Evolutionary conservation across 768 basidiomycete species (phyloP), one percentile per base, ranked within the genome.

Genomic region (Lepiota subincarnata): DNA sequence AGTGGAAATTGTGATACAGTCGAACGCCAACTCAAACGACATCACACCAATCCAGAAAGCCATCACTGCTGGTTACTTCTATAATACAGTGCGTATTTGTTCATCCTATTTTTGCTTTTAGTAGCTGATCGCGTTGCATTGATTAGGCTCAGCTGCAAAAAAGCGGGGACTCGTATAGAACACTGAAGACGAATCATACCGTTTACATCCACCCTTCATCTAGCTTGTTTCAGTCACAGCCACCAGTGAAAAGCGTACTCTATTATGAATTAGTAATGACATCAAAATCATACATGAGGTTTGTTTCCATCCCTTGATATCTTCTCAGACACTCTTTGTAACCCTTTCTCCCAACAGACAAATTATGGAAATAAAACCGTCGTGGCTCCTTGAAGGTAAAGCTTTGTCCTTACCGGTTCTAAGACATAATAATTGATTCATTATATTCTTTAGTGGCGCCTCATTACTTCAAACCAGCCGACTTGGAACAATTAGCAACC

Each of bases 201-300:
- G 94, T 98, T 40, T 92, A 95, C 66, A 90, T 98, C 55, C 97
- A 99, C 63, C 97, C 97, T 0, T 95, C 92, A 0, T 96, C 94
- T 4, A 87, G 90, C 66, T 70, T 99, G 57, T 97, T 98, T 82
- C 91, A 98, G 62, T 84, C 86, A 66, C 95, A 98, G 60, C 97
- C 97, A 1, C 97, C 97, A 0, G 82, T 93, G 11, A 89, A 87
- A 66, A 89, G 90, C 13, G 66, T 98, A 8, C 68, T 97, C 43
- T 99, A 98, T 70, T 98, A 98, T 64, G 97, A 98, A 68, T 81
- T 99, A 19, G 96, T 99, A 19, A 88, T 96, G 81, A 99, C 97
- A 6, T 87, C 87, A 36, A 98, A 98, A 71, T 98, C 97, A 28
- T 99, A 97, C 64, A 89, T 98, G 82, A 79, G 92, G 78, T 83